These are phyloP conservation scores for Eucalyptus rudis DNA, from an alignment of 345 rosid species.

Conservation along the genomic window DNA sequence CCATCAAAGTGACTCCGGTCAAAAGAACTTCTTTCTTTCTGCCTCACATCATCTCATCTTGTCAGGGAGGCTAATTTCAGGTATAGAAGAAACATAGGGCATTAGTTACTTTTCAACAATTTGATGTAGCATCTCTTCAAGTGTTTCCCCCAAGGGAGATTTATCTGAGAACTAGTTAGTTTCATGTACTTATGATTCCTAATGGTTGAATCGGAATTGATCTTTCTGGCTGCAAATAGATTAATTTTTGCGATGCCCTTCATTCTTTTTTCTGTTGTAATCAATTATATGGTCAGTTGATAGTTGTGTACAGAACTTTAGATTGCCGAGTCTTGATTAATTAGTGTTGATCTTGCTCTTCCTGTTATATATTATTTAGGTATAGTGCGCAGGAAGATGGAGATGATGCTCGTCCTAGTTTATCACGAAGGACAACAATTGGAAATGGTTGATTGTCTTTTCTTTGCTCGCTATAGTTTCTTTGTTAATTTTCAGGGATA, in stretches of 20 bases:
- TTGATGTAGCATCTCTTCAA: neutral
- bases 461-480: neutral
- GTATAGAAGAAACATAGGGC: neutral
- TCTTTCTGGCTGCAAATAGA: neutral
- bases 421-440: constrained; percentile 79
- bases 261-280: neutral
- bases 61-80: neutral
- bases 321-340: neutral
- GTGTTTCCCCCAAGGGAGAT: neutral
- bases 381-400: constrained; percentile 89
- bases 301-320: neutral
- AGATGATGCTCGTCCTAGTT: constrained; percentile 43
- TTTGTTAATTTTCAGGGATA: neutral
- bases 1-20: neutral
- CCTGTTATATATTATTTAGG: constrained; percentile 22
- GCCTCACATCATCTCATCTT: neutral
- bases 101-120: neutral
- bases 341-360: neutral
- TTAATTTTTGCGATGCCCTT: neutral
- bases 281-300: neutral
- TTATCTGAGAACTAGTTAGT: neutral
- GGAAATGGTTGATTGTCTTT: constrained; percentile 60
- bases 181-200: neutral
- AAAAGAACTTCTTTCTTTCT: neutral
- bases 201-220: neutral